phyloP scores from a whole-genome alignment of 2,329 filamentous ascomycete genomes.

The Coleophoma eucalyptorum region DNA sequence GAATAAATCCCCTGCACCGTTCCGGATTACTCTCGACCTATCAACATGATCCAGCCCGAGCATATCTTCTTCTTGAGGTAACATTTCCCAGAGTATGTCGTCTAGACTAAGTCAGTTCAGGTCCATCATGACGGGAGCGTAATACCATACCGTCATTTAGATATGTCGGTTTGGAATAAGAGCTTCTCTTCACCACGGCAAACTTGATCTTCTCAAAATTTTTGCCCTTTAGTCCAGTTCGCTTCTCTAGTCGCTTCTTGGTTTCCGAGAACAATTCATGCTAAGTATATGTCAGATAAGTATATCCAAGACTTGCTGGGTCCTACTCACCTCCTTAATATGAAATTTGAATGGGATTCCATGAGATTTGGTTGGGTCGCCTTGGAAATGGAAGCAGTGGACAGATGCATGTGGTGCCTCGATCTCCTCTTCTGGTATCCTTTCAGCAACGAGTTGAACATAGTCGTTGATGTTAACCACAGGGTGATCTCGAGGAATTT shows the following conservation, averaged over 20 bases:
- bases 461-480: conserved; percentile 88
- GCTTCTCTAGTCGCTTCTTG: conserved; percentile 88
- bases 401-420: conserved; percentile 58
- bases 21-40: conserved; percentile 52
- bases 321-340: conserved; percentile 64
- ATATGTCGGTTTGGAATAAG: conserved; percentile 77
- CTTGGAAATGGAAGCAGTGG: conserved; percentile 88
- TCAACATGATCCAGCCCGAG: conserved; percentile 65
- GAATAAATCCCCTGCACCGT: conserved; percentile 61
- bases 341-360: conserved; percentile 90
- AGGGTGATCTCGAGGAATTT: conserved; percentile 64
- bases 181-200: conserved; percentile 66
- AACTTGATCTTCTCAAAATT: conserved; percentile 99
- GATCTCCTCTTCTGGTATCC: conserved; percentile 69
- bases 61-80: conserved; percentile 52
- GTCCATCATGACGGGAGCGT: neutral
- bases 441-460: conserved; percentile 75
- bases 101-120: conserved; percentile 36
- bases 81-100: conserved; percentile 52
- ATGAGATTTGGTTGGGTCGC: conserved; percentile 78
- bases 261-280: conserved; percentile 87
- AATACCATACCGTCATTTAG: conserved; percentile 74
- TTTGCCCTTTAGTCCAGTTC: conserved; percentile 95
- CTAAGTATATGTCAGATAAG: conserved; percentile 34
- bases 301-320: no score